These are phyloP conservation scores for Lentinula sp. DNA, from an alignment of 768 basidiomycete genomes.

Conservation along the genomic window DNA sequence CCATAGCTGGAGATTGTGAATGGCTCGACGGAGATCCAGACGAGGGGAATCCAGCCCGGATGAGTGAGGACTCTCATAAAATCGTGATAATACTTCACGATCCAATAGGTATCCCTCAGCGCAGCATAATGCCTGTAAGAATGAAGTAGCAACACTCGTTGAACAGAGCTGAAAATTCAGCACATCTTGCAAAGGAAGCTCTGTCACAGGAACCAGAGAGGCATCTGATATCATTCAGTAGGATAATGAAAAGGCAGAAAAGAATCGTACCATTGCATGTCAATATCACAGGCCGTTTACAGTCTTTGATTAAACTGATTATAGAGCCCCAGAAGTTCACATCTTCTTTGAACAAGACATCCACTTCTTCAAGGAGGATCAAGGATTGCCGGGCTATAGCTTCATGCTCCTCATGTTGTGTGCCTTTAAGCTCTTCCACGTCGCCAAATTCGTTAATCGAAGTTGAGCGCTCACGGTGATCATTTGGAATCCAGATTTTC, in stretches of 20 bases:
- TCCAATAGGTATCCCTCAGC: conserved; percentile 47
- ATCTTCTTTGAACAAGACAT: conserved; percentile 88
- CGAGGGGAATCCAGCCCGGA: neutral
- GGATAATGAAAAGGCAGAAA: conserved; percentile 2
- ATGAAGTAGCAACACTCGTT: conserved; percentile 50
- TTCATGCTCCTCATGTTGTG: neutral
- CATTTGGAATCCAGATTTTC: neutral
- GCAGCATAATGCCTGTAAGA: conserved; percentile 59
- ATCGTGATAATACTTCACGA: conserved; percentile 31
- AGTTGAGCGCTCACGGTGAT: neutral
- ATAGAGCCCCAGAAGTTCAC: conserved; percentile 81
- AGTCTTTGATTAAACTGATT: conserved; percentile 73
- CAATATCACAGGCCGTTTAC: conserved; percentile 83
- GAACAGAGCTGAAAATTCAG: conserved; percentile 62
- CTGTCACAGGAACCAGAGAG: conserved; percentile 60
- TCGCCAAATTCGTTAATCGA: neutral
- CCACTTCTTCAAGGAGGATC: conserved; percentile 92
- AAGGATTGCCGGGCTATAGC: conserved; percentile 68
- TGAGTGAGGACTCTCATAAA: conserved; percentile 31
- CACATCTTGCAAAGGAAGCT: conserved; percentile 73
- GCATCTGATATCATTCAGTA: conserved; percentile 42
- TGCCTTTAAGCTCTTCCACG: neutral
- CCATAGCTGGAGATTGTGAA: conserved; percentile 56
- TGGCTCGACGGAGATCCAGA: conserved; percentile 59
- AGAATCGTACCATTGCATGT: conserved; percentile 84